These are phyloP conservation scores for Xylariaceae sp. DNA, from an alignment of 2,329 filamentous ascomycete genomes.

Conservation along the genomic window DNA sequence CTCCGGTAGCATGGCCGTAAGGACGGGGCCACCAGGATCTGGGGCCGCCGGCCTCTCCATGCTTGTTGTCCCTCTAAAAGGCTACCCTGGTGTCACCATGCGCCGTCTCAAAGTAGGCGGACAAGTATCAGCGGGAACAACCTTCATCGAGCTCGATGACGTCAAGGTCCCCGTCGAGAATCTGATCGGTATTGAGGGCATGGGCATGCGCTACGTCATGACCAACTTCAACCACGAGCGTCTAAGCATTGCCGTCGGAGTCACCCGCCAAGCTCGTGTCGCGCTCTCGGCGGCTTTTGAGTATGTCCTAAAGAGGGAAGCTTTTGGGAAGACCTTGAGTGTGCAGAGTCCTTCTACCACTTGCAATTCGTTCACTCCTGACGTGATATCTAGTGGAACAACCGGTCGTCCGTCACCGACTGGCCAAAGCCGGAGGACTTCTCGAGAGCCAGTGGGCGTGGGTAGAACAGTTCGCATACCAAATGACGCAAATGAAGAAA, in stretches of 20 bases:
- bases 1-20: slow-evolving; percentile 66
- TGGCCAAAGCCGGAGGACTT: slow-evolving; percentile 65
- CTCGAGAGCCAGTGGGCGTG: slow-evolving; percentile 69
- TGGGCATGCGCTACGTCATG: slow-evolving; percentile 62
- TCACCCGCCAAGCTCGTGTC: slow-evolving; percentile 55
- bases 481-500: slow-evolving; percentile 59
- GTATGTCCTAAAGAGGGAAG: slow-evolving; percentile 37
- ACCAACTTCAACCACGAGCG: slow-evolving; percentile 79
- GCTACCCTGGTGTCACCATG: slow-evolving; percentile 63
- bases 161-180: slow-evolving; percentile 69
- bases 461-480: slow-evolving; percentile 68
- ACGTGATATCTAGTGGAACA: slow-evolving; percentile 53
- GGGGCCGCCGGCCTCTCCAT: slow-evolving; percentile 61
- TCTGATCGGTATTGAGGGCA: slow-evolving; percentile 64
- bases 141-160: slow-evolving; percentile 72
- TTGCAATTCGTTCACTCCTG: neutral
- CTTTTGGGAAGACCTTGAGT: slow-evolving; percentile 44
- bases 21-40: slow-evolving; percentile 58
- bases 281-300: slow-evolving; percentile 35
- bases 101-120: slow-evolving; percentile 64
- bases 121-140: slow-evolving; percentile 63
- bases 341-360: neutral
- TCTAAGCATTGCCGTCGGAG: slow-evolving; percentile 60
- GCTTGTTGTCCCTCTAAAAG: slow-evolving; percentile 66
- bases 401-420: slow-evolving; percentile 67